These are phyloP conservation scores for Leccinum subgranulosum DNA, from an alignment of 768 basidiomycete species.

Conservation along the genomic window DNA sequence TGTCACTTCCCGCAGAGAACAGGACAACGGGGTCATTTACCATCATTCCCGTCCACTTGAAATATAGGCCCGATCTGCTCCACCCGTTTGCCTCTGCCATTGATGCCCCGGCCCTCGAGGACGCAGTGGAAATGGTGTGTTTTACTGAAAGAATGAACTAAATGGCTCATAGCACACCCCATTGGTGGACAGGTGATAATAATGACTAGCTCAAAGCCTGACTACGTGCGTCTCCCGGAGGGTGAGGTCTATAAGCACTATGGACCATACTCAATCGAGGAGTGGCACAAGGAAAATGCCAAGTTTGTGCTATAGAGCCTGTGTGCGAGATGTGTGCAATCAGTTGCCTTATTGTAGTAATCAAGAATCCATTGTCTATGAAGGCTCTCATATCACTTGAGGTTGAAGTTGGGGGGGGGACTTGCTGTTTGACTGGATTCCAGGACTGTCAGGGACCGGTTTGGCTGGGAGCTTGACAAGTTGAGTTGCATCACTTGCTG, in stretches of 20 bases:
- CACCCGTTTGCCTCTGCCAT: slow-evolving; percentile 71
- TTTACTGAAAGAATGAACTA: not conserved
- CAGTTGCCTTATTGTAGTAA: no score
- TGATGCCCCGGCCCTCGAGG: slow-evolving; percentile 54
- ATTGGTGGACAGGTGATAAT: slow-evolving; percentile 38
- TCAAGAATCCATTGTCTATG: not conserved
- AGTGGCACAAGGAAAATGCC: not conserved
- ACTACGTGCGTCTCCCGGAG: slow-evolving; percentile 61
- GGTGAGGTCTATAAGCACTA: slow-evolving; percentile 40
- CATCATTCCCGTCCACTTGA: not conserved
- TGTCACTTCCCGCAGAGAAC: no score
- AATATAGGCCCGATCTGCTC: slow-evolving; percentile 55
- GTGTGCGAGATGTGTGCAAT: not conserved
- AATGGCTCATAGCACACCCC: not conserved
- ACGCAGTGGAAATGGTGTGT: slow-evolving; percentile 50
- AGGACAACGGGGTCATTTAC: not conserved
- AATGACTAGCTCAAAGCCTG: slow-evolving; percentile 49
- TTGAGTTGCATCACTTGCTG: no score
- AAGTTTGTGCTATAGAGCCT: slow-evolving; percentile 32
- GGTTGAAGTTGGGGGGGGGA: no score
- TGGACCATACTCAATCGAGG: no score
- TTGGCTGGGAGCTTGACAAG: no score
- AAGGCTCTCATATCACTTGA: no score
- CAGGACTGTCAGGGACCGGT: no score
- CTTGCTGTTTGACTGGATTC: no score